A percentile compares a stretch with the other conserved stretches of the same genome.
phyloP scores from a whole-genome alignment of 1,139 yeast species.

The Williopsis jadinii region DNA sequence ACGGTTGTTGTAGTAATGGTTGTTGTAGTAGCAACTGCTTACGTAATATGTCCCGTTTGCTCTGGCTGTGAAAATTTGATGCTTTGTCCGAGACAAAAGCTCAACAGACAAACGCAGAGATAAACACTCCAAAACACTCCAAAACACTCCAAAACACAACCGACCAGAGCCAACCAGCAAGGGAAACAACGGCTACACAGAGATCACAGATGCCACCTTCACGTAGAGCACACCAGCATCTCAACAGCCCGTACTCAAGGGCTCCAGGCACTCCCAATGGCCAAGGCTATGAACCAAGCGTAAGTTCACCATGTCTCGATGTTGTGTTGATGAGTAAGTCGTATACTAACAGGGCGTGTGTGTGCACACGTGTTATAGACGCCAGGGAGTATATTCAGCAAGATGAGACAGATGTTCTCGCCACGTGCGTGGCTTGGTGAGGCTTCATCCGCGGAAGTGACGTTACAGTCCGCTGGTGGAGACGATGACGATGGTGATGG shows the following conservation, averaged over 20 bases:
- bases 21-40: no score
- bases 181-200: no score
- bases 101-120: no score
- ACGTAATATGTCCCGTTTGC: no score
- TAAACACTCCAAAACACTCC: no score
- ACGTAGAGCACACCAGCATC: conserved; percentile 3
- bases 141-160: no score
- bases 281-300: not conserved
- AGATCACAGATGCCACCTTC: conserved; percentile 5
- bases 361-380: conserved; percentile 6
- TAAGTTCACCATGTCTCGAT: no score
- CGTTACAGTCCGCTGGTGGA: conserved; percentile 1
- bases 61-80: no score
- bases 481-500: not conserved
- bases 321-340: not conserved
- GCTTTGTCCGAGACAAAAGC: no score
- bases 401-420: conserved; percentile 20
- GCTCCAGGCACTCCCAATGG: conserved; percentile 5
- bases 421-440: conserved; percentile 1
- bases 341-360: not conserved
- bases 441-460: not conserved
- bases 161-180: no score
- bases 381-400: conserved; percentile 19
- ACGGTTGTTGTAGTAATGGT: no score
- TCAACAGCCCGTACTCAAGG: conserved; percentile 13